Evolutionary conservation across 768 basidiomycete genomes (phyloP).

Genomic region (Suillus subalutaceus): DNA sequence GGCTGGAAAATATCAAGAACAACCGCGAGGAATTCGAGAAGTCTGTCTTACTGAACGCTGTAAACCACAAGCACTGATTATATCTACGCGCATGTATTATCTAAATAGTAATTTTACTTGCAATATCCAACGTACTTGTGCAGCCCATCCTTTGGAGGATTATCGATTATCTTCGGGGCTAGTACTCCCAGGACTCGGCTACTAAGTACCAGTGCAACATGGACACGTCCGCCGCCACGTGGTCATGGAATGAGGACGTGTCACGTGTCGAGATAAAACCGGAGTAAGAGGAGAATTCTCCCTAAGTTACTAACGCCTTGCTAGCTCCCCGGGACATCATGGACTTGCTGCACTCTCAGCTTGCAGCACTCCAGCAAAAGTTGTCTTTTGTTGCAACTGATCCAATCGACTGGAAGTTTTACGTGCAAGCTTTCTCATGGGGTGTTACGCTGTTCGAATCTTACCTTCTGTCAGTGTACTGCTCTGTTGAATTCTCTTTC

Average conservation of each 20-base stretch:
- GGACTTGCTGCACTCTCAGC: constrained; percentile 64
- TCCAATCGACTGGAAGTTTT: constrained; percentile 78
- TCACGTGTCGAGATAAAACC: not conserved
- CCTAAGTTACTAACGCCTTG: not conserved
- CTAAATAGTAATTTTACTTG: not conserved
- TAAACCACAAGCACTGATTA: not conserved
- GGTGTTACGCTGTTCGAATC: constrained; percentile 82
- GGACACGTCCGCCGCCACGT: not conserved
- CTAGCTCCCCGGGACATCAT: constrained; percentile 33
- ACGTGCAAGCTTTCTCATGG: constrained; percentile 81
- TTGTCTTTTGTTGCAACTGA: constrained; percentile 75
- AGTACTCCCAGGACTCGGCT: not conserved
- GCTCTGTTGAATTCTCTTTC: constrained; percentile 2
- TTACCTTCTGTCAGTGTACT: constrained; percentile 72
- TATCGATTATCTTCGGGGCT: not conserved
- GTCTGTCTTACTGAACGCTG: not conserved
- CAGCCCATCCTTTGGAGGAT: not conserved
- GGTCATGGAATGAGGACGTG: not conserved
- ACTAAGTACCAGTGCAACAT: not conserved
- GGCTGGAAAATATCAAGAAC: constrained; percentile 7
- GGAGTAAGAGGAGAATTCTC: not conserved
- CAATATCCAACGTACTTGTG: not conserved
- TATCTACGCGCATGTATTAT: not conserved
- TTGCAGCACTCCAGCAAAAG: constrained; percentile 57
- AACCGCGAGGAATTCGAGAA: constrained; percentile 10